Evolutionary conservation across 1,139 yeast species (phyloP).

Genomic region (Kluyveromyces sp.): DNA sequence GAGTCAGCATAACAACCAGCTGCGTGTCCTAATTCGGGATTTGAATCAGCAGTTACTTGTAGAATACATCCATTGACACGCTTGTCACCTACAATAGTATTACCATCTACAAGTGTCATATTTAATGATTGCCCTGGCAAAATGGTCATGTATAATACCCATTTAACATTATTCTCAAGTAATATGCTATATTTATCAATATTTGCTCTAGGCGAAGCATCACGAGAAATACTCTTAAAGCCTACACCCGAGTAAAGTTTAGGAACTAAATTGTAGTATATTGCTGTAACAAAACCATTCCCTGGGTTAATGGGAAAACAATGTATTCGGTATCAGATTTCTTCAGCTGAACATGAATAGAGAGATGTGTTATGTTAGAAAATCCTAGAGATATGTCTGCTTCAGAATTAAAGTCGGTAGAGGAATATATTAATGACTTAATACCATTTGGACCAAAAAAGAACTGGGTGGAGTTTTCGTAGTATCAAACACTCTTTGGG

Average conservation of each 20-base stretch:
- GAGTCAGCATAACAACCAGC: constrained; percentile 43
- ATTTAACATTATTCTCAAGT: constrained; percentile 35
- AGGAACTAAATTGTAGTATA: constrained; percentile 49
- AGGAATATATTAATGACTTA: constrained; percentile 30
- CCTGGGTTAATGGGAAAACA: constrained; percentile 43
- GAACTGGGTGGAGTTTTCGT: constrained; percentile 33
- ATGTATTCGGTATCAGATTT: constrained; percentile 21
- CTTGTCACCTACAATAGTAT: constrained; percentile 41
- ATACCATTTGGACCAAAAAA: constrained; percentile 32
- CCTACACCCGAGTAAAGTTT: constrained; percentile 56
- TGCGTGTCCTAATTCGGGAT: constrained; percentile 43
- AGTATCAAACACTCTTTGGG: constrained; percentile 62
- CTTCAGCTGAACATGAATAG: constrained; percentile 24
- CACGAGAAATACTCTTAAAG: constrained; percentile 38
- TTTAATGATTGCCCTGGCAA: constrained; percentile 33
- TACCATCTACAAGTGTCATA: constrained; percentile 42
- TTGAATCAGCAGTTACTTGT: constrained; percentile 26
- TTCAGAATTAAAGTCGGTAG: constrained; percentile 26
- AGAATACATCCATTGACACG: constrained; percentile 31
- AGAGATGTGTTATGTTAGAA: constrained; percentile 28
- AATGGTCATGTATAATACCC: constrained; percentile 42
- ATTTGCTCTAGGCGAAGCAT: constrained; percentile 27
- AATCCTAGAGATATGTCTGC: constrained; percentile 21
- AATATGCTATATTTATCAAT: constrained; percentile 36
- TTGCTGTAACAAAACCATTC: constrained; percentile 64